Evolutionary conservation across 2,329 filamentous ascomycete genomes (phyloP).

Genomic region (Canariomyces notabilis): DNA sequence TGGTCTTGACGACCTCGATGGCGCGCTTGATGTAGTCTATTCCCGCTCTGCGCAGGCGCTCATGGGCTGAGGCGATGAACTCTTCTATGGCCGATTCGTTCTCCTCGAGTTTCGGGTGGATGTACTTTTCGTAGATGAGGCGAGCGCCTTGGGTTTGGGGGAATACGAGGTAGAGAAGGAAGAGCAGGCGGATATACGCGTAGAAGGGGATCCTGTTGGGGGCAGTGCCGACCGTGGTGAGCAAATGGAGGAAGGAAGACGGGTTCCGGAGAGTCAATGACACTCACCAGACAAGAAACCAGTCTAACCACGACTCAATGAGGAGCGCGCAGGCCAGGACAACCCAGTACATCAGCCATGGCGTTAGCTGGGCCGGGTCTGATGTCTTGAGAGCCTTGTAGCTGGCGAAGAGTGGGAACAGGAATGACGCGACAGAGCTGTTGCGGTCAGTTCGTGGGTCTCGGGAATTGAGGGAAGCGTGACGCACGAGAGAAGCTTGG

Average conservation of each 20-base stretch:
- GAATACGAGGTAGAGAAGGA: constrained; percentile 92
- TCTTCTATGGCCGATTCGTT: constrained; percentile 88
- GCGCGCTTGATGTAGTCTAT: constrained; percentile 68
- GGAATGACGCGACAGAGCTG: constrained; percentile 80
- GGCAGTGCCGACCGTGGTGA: not conserved
- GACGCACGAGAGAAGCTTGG: constrained; percentile 72
- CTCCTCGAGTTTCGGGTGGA: constrained; percentile 81
- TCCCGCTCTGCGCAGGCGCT: constrained; percentile 70
- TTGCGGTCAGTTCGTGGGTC: constrained; percentile 15
- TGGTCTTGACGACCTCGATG: constrained; percentile 67
- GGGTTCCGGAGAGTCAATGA: too few relatives aligned
- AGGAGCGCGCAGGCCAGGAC: constrained; percentile 77
- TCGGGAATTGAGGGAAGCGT: constrained; percentile 20
- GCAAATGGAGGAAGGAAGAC: not conserved
- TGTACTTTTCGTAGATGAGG: constrained; percentile 74
- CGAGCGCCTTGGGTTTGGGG: constrained; percentile 94
- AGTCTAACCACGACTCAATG: constrained; percentile 81
- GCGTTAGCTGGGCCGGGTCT: constrained; percentile 81
- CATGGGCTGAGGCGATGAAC: constrained; percentile 77
- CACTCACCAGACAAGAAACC: constrained; percentile 77
- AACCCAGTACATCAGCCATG: constrained; percentile 99
- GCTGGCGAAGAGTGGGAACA: constrained; percentile 93
- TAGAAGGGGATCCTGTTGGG: constrained; percentile 77
- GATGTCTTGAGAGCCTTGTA: constrained; percentile 96
- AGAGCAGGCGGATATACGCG: constrained; percentile 78